Conservation (phyloP, 306 rosid genomes). For the Sechiopsis laciniata region DNA sequence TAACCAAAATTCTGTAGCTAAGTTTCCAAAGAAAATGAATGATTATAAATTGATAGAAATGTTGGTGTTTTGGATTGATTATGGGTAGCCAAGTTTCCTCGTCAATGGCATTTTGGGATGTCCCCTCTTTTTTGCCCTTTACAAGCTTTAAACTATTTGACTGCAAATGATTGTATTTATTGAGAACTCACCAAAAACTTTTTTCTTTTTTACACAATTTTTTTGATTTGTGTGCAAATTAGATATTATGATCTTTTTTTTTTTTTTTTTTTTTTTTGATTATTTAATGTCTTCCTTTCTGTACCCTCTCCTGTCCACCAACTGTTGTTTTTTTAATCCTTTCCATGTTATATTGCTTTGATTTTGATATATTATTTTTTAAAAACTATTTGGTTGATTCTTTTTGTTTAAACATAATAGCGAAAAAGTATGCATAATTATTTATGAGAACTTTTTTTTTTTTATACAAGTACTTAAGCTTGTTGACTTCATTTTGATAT, state of each 20-base stretch:
- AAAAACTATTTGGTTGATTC: too few species aligned
- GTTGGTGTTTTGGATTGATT: slow-evolving; percentile 30
- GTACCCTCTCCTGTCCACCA: slow-evolving; percentile 16
- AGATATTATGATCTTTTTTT: slow-evolving; percentile 16
- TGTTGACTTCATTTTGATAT: background rate
- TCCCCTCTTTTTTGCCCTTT: background rate
- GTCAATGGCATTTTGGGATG: slow-evolving; percentile 23
- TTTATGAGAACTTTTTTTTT: background rate
- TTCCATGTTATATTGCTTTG: slow-evolving; percentile 10
- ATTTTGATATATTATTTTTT: background rate
- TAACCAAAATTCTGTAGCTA: too few species aligned
- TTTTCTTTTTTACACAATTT: background rate
- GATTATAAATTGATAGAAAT: too few species aligned
- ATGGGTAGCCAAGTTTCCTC: slow-evolving; percentile 52
- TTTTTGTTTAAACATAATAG: too few species aligned
- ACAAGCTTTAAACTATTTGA: slow-evolving; percentile 19
- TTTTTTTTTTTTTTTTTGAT: too few species aligned
- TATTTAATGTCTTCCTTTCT: background rate
- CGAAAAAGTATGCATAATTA: background rate
- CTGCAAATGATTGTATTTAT: slow-evolving; percentile 14
- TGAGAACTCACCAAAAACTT: background rate
- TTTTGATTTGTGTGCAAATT: slow-evolving; percentile 14
- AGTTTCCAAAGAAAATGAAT: too few species aligned
- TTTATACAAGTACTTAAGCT: background rate
- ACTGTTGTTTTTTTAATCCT: background rate